Base-by-base conservation (phyloP, 805 yeast genomes). In the Spathaspora hagerdaliae region DNA sequence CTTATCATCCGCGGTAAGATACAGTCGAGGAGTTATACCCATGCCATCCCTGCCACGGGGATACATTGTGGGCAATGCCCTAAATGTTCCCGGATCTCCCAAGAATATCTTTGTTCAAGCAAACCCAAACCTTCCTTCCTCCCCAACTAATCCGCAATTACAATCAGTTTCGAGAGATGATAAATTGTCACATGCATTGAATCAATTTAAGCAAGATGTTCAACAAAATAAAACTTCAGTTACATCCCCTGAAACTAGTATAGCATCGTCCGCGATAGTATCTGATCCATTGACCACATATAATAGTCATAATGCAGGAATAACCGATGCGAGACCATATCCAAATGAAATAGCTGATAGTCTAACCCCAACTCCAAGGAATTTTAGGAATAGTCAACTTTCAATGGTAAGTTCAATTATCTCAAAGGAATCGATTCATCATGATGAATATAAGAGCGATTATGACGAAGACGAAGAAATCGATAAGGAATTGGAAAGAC, bases 401-500 rank as follows among this genome's bases (percentile, higher is more conserved):
- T 70, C 75, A 9, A 71, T 68, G 59, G 68, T 70, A 10, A 69
- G 74, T 45, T 70, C 75, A 0, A 67, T 71, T 41, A 60, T 71
- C 29, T 68, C 73, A 6, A 70, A 67, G 48, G 70, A 59, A 14
- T 59, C 61, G 5, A 14, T 27, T 14, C n/a, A 14, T 6, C 24
- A 33, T 33, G 43, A 35, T 31, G 43, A 35, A 7, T 29, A 40
- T 5, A n/a, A 24, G n/a, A 24, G 13, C 7, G 49, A 48, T 36
- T 55, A 58, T 38, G 57, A 61, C 9, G 70, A 66, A 10, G 70
- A 64, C 5, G 65, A 55, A 13, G 73, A 64, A 36, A 61, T 64
- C 5, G 73, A 69, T 34, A 47, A 51, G 38, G 75, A 69, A 44
- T 60, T 71, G 47, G 65, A 69, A 45, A 58, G 69, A 27, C 75